These are phyloP conservation scores for Polymyxa betae DNA, from an alignment of 208 protist species.

Conservation along the genomic window DNA sequence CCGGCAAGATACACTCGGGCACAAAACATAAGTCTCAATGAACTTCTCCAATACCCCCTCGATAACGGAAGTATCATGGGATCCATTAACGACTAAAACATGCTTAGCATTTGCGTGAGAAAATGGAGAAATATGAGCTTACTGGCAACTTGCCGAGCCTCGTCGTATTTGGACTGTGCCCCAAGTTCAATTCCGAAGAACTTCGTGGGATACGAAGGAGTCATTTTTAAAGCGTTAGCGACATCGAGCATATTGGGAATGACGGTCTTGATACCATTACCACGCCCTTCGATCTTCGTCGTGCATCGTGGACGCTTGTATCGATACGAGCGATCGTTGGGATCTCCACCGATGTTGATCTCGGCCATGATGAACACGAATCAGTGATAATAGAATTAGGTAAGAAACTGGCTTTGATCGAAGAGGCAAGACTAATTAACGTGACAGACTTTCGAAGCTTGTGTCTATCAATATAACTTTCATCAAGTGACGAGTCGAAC, in stretches of 20 bases:
- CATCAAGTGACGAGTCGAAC: slow-evolving; percentile 34
- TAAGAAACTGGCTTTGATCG: no score
- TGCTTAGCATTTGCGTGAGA: no score
- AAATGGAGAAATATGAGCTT: background rate
- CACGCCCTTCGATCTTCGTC: slow-evolving; percentile 75
- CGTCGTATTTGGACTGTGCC: slow-evolving; percentile 71
- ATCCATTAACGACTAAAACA: slow-evolving; percentile 73
- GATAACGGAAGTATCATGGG: slow-evolving; percentile 65
- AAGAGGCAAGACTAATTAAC: background rate
- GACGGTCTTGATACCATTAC: slow-evolving; percentile 80
- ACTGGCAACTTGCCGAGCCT: slow-evolving; percentile 60
- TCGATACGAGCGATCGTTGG: slow-evolving; percentile 69
- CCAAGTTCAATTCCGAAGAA: slow-evolving; percentile 75
- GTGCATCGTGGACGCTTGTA: slow-evolving; percentile 75
- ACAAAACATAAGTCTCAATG: slow-evolving; percentile 73
- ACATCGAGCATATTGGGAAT: slow-evolving; percentile 72
- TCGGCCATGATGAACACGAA: background rate
- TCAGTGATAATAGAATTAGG: background rate
- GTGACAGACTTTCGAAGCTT: background rate
- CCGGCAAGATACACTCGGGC: slow-evolving; percentile 57
- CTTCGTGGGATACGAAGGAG: slow-evolving; percentile 71
- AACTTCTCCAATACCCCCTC: slow-evolving; percentile 67
- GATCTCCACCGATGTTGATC: slow-evolving; percentile 75
- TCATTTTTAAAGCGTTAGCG: slow-evolving; percentile 67
- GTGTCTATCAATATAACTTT: background rate